Conservation (phyloP, 1,284 basidiomycete genomes). For the Puccinia triticina region DNA sequence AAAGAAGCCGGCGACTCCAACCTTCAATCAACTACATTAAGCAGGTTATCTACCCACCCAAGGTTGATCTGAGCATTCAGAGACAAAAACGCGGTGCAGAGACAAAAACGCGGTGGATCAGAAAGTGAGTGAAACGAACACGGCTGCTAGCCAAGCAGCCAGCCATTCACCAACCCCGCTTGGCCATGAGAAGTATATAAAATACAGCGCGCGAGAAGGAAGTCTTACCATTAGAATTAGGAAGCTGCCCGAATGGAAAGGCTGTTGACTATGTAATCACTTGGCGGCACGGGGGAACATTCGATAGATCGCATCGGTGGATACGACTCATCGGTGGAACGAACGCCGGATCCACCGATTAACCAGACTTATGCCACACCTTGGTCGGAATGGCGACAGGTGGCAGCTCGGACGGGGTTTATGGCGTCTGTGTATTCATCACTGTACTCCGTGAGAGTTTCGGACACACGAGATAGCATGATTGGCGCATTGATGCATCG, state of each 20-base stretch:
- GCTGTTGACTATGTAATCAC: background rate
- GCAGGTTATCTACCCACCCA: background rate
- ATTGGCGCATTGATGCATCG: background rate
- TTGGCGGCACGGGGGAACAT: background rate
- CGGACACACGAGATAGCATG: background rate
- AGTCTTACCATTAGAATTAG: background rate
- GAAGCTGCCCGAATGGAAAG: background rate
- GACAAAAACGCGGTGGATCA: background rate
- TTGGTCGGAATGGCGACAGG: background rate
- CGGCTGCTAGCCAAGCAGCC: background rate
- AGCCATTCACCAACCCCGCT: background rate
- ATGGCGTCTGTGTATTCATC: background rate
- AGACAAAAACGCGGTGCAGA: background rate
- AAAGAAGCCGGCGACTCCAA: background rate
- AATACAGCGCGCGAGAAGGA: background rate
- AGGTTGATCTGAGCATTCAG: no score
- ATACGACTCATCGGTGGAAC: background rate
- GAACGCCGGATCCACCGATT: background rate
- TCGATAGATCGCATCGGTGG: background rate
- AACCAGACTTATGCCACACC: background rate
- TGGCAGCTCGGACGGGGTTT: background rate
- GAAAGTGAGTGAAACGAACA: background rate
- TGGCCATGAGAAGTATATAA: background rate
- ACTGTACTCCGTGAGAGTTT: conserved; percentile 4
- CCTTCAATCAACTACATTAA: background rate